Conservation (phyloP, 2,329 filamentous ascomycete genomes). For the Hypoxylon sp. region DNA sequence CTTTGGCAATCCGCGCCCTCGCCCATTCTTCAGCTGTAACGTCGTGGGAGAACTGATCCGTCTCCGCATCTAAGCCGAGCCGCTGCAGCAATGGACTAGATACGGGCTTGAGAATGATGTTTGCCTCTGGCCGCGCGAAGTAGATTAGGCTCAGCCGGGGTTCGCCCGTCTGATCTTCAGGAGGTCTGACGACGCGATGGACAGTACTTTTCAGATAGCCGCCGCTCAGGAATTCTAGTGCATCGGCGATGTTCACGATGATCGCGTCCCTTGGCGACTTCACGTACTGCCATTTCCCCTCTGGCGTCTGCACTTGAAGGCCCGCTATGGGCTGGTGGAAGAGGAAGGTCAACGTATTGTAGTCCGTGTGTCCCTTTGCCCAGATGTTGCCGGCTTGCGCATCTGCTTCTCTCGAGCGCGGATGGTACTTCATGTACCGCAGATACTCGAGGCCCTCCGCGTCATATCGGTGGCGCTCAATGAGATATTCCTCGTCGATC, state of each 20-base stretch:
- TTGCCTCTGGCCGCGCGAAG: slow-evolving; percentile 44
- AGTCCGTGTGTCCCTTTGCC: slow-evolving; percentile 45
- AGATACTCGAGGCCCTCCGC: slow-evolving; percentile 45
- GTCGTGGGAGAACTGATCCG: slow-evolving; percentile 40
- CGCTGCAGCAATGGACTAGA: slow-evolving; percentile 31
- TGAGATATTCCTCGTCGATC: slow-evolving; percentile 43
- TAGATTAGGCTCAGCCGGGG: slow-evolving; percentile 44
- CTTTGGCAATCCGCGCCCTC: slow-evolving; percentile 44
- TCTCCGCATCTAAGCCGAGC: slow-evolving; percentile 36
- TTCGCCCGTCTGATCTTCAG: slow-evolving; percentile 38
- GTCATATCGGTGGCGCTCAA: slow-evolving; percentile 42
- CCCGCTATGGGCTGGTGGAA: slow-evolving; percentile 67
- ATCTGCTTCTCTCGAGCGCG: slow-evolving; percentile 39
- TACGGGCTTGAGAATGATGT: slow-evolving; percentile 42
- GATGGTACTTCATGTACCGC: slow-evolving; percentile 46
- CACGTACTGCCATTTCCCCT: slow-evolving; percentile 51
- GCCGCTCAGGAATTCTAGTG: slow-evolving; percentile 56
- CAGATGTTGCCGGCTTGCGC: slow-evolving; percentile 39
- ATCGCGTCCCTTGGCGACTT: slow-evolving; percentile 53
- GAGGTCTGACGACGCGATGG: slow-evolving; percentile 42
- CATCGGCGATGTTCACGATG: slow-evolving; percentile 62
- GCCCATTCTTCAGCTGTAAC: slow-evolving; percentile 48
- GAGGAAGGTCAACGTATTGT: slow-evolving; percentile 59
- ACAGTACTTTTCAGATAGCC: slow-evolving; percentile 46
- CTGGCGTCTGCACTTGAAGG: slow-evolving; percentile 60